Conservation (phyloP, 140 eudicot genomes). For the Oenanthe javanica region DNA sequence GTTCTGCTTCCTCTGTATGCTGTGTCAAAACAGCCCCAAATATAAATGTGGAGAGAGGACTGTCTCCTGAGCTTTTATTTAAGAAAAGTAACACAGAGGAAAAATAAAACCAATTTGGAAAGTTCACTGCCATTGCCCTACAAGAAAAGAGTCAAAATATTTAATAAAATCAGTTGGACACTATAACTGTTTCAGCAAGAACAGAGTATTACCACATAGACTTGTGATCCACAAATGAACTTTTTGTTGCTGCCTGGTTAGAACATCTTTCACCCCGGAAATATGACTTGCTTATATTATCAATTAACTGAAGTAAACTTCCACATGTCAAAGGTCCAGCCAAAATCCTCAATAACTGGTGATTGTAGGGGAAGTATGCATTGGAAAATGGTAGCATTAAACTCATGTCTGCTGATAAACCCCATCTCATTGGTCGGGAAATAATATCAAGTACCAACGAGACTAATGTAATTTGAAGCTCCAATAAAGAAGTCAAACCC, state of each 20-base stretch:
- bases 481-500: slow-evolving; percentile 59
- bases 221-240: slow-evolving; percentile 43
- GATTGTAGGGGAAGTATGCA: slow-evolving; percentile 53
- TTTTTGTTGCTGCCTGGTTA: slow-evolving; percentile 22
- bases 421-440: slow-evolving; percentile 81
- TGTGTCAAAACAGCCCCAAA: slow-evolving; percentile 14
- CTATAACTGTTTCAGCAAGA: not conserved
- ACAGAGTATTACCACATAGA: slow-evolving; percentile 51
- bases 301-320: slow-evolving; percentile 39
- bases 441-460: slow-evolving; percentile 43
- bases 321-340: slow-evolving; percentile 46
- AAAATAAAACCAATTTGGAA: slow-evolving; percentile 61
- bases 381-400: slow-evolving; percentile 56
- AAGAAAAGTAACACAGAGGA: slow-evolving; percentile 41
- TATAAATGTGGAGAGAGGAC: not conserved
- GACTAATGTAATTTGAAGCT: slow-evolving; percentile 44
- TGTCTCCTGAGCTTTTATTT: slow-evolving; percentile 16
- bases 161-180: not conserved
- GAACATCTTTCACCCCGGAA: slow-evolving; percentile 24
- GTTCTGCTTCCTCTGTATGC: slow-evolving; percentile 9
- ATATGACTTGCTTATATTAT: slow-evolving; percentile 25
- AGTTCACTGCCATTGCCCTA: slow-evolving; percentile 66
- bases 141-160: slow-evolving; percentile 7
- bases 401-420: slow-evolving; percentile 52
- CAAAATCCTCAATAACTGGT: slow-evolving; percentile 32